Conservation (phyloP, 1,284 basidiomycete genomes). For the Melampsora larici-populina region DNA sequence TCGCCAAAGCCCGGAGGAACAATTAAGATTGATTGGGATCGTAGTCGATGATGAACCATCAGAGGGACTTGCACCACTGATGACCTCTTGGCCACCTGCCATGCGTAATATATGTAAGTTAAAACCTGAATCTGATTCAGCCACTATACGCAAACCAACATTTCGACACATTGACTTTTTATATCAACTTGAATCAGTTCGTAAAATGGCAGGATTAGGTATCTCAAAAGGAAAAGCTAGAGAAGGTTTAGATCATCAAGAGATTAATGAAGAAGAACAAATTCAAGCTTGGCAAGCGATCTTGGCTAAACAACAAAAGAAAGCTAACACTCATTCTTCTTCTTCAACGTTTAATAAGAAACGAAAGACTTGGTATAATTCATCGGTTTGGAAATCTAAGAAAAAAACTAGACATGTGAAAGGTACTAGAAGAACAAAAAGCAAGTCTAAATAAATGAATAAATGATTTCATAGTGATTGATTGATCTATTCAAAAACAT, state of each 20-base stretch:
- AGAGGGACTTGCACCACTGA: not conserved
- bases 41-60: not conserved
- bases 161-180: too few species aligned
- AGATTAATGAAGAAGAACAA: not conserved
- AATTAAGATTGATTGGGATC: slow-evolving; percentile 5
- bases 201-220: slow-evolving; percentile 1
- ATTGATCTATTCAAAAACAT: too few species aligned
- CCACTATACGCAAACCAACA: too few species aligned
- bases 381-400: not conserved
- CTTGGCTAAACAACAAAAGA: slow-evolving; percentile 2
- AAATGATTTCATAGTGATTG: too few species aligned
- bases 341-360: not conserved
- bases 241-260: not conserved
- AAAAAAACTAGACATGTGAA: not conserved
- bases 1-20: not conserved
- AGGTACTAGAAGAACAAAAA: not conserved
- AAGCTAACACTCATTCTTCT: not conserved
- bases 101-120: not conserved
- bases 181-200: too few species aligned
- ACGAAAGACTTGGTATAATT: not conserved
- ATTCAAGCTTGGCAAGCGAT: not conserved
- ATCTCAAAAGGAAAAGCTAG: not conserved
- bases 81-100: slow-evolving; percentile 1
- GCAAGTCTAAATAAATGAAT: too few species aligned
- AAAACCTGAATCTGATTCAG: not conserved